phyloP scores from a whole-genome alignment of 768 basidiomycete species.

The Russula earlei region DNA sequence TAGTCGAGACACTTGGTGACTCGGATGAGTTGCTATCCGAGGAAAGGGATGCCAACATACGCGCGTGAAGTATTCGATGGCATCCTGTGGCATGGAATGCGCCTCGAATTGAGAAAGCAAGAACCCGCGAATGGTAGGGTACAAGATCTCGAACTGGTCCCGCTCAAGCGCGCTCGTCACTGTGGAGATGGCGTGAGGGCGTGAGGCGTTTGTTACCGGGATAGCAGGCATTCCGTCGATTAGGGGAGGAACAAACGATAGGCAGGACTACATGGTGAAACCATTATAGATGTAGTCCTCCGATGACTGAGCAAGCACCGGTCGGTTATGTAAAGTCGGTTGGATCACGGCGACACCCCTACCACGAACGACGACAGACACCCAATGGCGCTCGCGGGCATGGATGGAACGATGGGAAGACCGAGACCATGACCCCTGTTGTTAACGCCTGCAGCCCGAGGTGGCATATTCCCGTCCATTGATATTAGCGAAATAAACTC shows the following conservation, averaged over 20 bases:
- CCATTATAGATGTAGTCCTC: too few species aligned
- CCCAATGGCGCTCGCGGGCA: too few species aligned
- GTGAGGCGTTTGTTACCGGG: background rate
- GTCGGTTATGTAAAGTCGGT: too few species aligned
- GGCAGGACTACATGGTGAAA: too few species aligned
- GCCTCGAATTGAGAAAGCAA: conserved; percentile 55
- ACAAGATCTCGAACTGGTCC: conserved; percentile 30
- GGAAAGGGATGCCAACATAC: conserved; percentile 35
- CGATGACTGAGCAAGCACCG: too few species aligned
- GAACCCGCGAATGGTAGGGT: conserved; percentile 64
- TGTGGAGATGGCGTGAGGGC: background rate
- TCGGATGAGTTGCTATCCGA: conserved; percentile 7
- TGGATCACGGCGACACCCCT: too few species aligned
- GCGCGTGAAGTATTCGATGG: conserved; percentile 71
- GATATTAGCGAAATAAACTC: too few species aligned
- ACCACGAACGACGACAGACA: too few species aligned
- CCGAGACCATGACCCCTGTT: too few species aligned
- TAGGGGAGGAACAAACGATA: background rate
- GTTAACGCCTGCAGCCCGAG: too few species aligned
- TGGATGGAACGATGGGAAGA: too few species aligned
- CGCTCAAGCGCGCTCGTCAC: conserved; percentile 1
- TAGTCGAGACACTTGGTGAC: conserved; percentile 65
- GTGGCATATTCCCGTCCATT: too few species aligned
- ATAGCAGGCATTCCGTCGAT: background rate
- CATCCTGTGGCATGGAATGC: conserved; percentile 77